Evolutionary conservation across 75 land plant genomes (phyloP), one percentile per base, ranked within the genome.

Genomic region (Chamaecyparis obtusa): DNA sequence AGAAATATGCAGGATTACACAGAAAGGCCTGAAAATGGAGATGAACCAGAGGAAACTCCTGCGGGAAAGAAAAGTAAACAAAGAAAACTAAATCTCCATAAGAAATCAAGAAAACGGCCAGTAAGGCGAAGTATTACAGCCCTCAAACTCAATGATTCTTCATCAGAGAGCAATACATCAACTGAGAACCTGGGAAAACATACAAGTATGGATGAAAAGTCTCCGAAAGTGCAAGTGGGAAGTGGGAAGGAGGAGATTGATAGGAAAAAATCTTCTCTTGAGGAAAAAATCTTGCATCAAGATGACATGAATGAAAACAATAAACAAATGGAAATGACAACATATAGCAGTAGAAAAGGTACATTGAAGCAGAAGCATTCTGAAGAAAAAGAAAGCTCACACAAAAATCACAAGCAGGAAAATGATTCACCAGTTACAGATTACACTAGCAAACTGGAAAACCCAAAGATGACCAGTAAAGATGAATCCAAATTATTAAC

Each of bases 141-240:
- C 82, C 41, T 78, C 74, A 85, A 86, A 67, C 44, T 87, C 33
- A 51, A 37, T 9, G 84, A 79, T 46, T 74, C 83, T 24, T 86
- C 89, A 44, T 88, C 89, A 55, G 89, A 88, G 60, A 86, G 69
- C 41, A 72, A 46, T 33, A 81, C 83, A 46, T 81, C 54, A 81
- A 81, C 32, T 81, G 83, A 44, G 13, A 81, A 44, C 5, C 41
- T 46, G 48, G 83, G n/a, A 46, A 27, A 81, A 46, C 83, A 81
- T 46, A 13, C 49, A n/a, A 81, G 27, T 81, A 46, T 81, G 48
- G 48, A 44, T 46, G 48, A 51, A 39, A 81, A 81, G 51, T 11
- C n/a, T 46, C 83, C 21, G n/a, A 32, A n/a, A 81, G 46, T 10
- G 46, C n/a, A 51, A 46, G n/a, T 24, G 30, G 44, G 41, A 81